Base-by-base conservation (phyloP, 176 grass and related monocot species). In the Secale cereale region DNA sequence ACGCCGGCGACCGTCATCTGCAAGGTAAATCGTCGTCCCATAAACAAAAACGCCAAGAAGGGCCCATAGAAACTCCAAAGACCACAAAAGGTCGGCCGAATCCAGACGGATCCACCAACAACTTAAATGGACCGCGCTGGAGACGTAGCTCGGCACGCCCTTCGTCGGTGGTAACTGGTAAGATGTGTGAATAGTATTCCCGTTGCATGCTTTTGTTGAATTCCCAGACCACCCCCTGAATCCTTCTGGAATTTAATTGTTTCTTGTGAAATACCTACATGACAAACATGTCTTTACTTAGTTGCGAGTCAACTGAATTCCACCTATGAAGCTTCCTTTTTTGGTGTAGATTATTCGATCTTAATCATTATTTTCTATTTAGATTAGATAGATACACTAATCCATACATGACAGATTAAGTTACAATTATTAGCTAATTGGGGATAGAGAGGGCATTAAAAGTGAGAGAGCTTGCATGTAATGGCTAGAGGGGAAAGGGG, bases 401-500 rank as follows among this genome's bases (percentile, higher is more conserved):
- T 63, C 27, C 52, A 72, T 83, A 11, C 48, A 19, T 19, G 16
- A 0, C 35, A 8, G 28, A 68, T 52, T 4, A 41, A 57, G 23
- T 17, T 29, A 62, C 6, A 7, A 19, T 57, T 2, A 1, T 65
- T 72, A 30, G 16, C 8, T 61, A 70, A 19, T 37, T 50, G 36
- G 61, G 33, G 45, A 16, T 15, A 43, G 4, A 32, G 20, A 20
- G 46, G 0, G 19, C 52, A 22, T 57, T 57, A 22, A 1, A 61
- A 11, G 2, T 28, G 37, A 9, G 19, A 82, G 33, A 22, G 69
- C 30, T 35, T 77, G 31, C 22, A 80, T 60, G 33, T 80, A 76
- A 80, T 81, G 77, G 16, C 65, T 36, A 39, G 88, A 86, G 84
- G 41, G 66, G 80, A 60, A 90, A 86, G 45, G 59, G 54, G 22